Base-by-base conservation (phyloP, 768 basidiomycete species). In the Mycena vitilis region DNA sequence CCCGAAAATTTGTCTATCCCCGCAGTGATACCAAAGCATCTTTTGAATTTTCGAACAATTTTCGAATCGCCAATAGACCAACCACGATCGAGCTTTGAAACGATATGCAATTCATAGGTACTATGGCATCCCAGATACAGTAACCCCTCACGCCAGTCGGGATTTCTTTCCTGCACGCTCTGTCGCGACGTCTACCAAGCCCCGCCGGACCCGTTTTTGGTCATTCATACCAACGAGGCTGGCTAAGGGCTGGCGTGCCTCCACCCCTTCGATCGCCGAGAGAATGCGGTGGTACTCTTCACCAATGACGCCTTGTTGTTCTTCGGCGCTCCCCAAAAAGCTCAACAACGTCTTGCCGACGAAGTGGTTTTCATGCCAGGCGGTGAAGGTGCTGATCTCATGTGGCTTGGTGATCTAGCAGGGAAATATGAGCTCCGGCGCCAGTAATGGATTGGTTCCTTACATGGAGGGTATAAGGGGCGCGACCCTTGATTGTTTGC, bases 401-500 rank as follows among this genome's bases (percentile, higher is more conserved):
- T 36, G 45, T 5, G 59, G 52, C 23, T 67, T 61, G 15, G 18
- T 57, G 13, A 69, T 45, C 68, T 69, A 20, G 8, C 38, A 12
- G 20, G 5, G 51, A 25, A 2, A 7, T 38, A 34, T 51, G 23
- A 64, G 51, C 37, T 23, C 37, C 40, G 12, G 8, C 44, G 25
- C 42, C n/a, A 30, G 40, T 15, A 20, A 5, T 18, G 55, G 9
- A 60, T 13, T 1, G 42, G 4, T 0, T 23, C 0, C 51, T 53
- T 34, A 61, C 68, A 52, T 23, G 15, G 23, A 69, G 63, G 9
- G 36, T 60, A n/a, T 60, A 40, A 15, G 68, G 68, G 3, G 10
- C 7, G 18, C 22, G 0, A 2, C 8, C 18, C 47, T 49, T 65
- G n/a, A 60, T 11, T 0, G 68, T 65, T 13, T 23, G 9, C 52